phyloP scores from a whole-genome alignment of 1,284 basidiomycete species.

The Crucibulum cyathiforme region DNA sequence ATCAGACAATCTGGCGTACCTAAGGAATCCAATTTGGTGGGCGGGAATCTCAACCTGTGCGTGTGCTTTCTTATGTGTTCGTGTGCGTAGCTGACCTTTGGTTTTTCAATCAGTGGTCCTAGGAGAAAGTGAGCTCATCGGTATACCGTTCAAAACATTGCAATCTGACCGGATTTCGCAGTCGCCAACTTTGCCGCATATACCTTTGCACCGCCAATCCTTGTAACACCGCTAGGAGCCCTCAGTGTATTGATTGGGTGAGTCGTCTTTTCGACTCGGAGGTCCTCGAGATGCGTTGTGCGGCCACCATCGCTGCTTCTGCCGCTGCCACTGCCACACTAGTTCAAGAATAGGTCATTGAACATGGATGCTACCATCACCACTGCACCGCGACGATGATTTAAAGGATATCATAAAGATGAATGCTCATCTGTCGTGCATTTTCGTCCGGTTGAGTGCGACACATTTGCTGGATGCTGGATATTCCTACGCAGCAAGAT shows the following conservation, averaged over 20 bases:
- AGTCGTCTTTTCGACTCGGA: constrained; percentile 29
- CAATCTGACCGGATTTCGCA: constrained; percentile 37
- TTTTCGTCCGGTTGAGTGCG: too few species aligned
- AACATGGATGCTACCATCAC: too few species aligned
- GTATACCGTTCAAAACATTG: not conserved
- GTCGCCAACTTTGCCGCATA: constrained; percentile 99
- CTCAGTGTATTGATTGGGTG: constrained; percentile 97
- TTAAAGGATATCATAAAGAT: too few species aligned
- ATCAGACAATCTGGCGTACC: constrained; percentile 84
- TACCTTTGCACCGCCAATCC: constrained; percentile 95
- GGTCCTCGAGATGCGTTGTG: not conserved
- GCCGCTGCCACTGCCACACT: too few species aligned
- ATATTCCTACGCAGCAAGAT: too few species aligned
- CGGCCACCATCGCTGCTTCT: too few species aligned
- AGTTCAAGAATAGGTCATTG: too few species aligned
- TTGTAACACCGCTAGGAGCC: constrained; percentile 96
- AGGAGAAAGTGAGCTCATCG: constrained; percentile 75
- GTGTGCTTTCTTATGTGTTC: constrained; percentile 34
- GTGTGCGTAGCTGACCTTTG: constrained; percentile 11
- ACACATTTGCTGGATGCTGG: too few species aligned
- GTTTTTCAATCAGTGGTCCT: constrained; percentile 70
- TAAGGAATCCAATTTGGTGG: constrained; percentile 98
- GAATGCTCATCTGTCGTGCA: too few species aligned
- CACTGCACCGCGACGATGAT: too few species aligned
- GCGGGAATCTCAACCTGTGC: constrained; percentile 91